Evolutionary conservation across 2,329 filamentous ascomycete genomes (phyloP), one percentile per base, ranked within the genome.

Genomic region (Byssothecium circinans): DNA sequence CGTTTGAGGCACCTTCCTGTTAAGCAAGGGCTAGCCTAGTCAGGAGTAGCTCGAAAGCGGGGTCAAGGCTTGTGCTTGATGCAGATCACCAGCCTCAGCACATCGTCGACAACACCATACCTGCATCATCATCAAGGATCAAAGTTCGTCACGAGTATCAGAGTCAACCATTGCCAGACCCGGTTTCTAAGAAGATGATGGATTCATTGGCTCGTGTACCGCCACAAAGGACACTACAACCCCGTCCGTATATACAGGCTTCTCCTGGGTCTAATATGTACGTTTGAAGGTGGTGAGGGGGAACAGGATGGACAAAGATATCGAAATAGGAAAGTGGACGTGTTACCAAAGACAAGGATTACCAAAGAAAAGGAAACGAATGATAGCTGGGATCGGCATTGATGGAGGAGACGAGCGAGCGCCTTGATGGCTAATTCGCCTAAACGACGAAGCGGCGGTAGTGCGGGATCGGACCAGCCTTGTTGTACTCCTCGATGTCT

Each of bases 381-480:
- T 4, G 33, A 14, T 10, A n/a, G 20, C 8, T 19, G n/a, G 17
- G 20, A 29, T 18, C 15, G 2, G 23, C 2, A n/a, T 8, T 35
- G 11, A 10, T 23, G 10, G n/a, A 35, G 14, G 22, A 19, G 7
- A 8, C 17, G 8, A 12, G 8, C 3, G 36, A 19, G 20, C 23
- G 25, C 7, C 14, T 8, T 34, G 15, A 14, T 6, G 32, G 19
- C 10, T 17, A 12, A 18, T 6, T 12, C 17, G 33, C 23, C 42
- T 41, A 51, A 32, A 51, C 23, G 2, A 30, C 25, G 36, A 51
- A 51, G 33, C 45, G 40, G 18, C 44, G 41, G 37, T 45, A 47
- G 29, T 35, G 44, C 5, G 49, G 49, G 19, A 51, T 39, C 2
- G 36, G 41, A 8, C 44, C 44, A 19, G 34, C 17, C 14, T 12